phyloP scores from a whole-genome alignment of 1,139 yeast genomes.

The Magnusiomyces sp. region DNA sequence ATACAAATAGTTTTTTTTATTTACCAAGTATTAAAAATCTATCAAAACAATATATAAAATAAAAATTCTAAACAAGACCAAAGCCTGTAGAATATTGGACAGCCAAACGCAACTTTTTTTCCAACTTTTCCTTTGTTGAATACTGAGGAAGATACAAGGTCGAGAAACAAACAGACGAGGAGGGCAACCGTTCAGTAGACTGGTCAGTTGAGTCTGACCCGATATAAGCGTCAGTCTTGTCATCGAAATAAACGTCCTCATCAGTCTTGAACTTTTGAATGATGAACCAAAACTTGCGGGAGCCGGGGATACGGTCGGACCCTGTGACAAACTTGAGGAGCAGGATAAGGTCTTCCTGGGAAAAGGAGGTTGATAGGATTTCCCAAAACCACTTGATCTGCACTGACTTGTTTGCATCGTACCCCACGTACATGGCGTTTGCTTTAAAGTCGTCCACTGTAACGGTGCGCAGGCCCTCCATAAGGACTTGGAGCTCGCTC shows the following conservation, averaged over 20 bases:
- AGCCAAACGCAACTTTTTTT: conserved; percentile 19
- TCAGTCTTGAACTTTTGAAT: too few relatives aligned
- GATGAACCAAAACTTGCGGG: conserved; percentile 14
- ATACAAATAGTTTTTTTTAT: too few relatives aligned
- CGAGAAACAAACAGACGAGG: conserved; percentile 26
- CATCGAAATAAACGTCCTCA: not conserved
- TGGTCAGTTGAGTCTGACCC: conserved; percentile 14
- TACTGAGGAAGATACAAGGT: conserved; percentile 25
- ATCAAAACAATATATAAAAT: too few relatives aligned
- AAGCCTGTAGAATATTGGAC: conserved; percentile 26
- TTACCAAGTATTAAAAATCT: too few relatives aligned
- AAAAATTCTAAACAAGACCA: conserved; percentile 25
- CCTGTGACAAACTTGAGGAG: conserved; percentile 29
- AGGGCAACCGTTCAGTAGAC: conserved; percentile 19
- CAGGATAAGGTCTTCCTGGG: conserved; percentile 16
- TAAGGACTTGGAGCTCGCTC: conserved; percentile 17
- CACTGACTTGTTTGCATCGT: conserved; percentile 13
- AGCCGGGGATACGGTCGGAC: conserved; percentile 22
- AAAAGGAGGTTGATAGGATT: conserved; percentile 16
- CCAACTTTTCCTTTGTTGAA: conserved; percentile 14
- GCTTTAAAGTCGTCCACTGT: conserved; percentile 15
- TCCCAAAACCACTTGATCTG: conserved; percentile 20
- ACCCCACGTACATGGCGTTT: conserved; percentile 14
- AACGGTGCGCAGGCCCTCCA: conserved; percentile 21
- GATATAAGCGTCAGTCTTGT: conserved; percentile 18